Base-by-base conservation (phyloP, 495 filamentous ascomycete genomes). In the Trichoderma orchidacearum region DNA sequence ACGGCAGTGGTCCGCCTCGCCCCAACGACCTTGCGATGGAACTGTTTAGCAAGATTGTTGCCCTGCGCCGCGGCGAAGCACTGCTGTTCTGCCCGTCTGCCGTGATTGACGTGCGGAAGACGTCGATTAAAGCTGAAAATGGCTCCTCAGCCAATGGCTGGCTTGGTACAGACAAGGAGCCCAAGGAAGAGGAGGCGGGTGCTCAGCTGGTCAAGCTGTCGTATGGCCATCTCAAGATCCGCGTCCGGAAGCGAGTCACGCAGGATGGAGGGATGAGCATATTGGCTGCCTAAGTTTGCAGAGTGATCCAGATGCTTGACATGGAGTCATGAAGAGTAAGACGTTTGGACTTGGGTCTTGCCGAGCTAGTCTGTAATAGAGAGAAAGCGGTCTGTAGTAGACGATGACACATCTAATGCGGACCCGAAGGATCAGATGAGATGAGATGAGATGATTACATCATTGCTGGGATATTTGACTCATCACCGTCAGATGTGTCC, bases 11-110 rank as follows among this genome's bases (percentile, higher is more conserved):
- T 9, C 29, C 15, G 3, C 27, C 60, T 58, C 34, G 64, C 7
- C 56, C 45, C 52, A 63, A 30, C 51, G 64, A 71, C 32, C 59
- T 64, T 3, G 57, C 63, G 30, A 58, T 62, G 34, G 72, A 71
- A 18, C 62, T 86, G 1, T 81, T 85, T 58, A 62, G 71, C 27
- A 59, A 66, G 21, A 86, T 89, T 52, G 77, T 86, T 12, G 66
- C 65, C 18, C 72, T 89, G 13, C 67, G 67, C 12, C 76, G 79
- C 0, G 86, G 86, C 2, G 79, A 89, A 60, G 84, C 82, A 3
- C 64, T 88, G 18, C 55, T 89, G 4, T 89, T 89, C 60, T 76
- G 78, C 32, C 83, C 86, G 0, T 77, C 75, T 5, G 81, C 80
- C 0, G 70, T 82, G 30, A 63, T 85, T 15, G 63, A 70, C 11